Evolutionary conservation across 345 rosid genomes (phyloP), one percentile per base, ranked within the genome.

Genomic region (Raphanus raphanistrum): DNA sequence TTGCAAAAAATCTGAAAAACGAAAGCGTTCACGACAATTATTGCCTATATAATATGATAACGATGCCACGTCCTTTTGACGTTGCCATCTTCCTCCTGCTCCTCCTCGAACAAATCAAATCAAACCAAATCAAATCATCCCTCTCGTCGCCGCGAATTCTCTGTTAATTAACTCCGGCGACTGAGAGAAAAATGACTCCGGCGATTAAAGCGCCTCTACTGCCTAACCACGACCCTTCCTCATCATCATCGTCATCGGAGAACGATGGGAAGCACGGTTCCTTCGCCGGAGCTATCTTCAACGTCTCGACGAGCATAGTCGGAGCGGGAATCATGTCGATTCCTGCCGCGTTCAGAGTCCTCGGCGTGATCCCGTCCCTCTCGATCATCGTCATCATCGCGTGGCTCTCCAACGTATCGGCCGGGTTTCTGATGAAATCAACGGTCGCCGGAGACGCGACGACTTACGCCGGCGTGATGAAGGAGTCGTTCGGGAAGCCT

Each of bases 301-400:
- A 92, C 59, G 91, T 94, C 35, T 86, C 98, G 1, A 94, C 97
- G 0, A 92, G 87, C 80, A 87, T 89, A 10, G 82, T 94, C 35
- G 97, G 98, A 7, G 97, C 97, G 2, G 97, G 97, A 4, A 94
- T 92, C 32, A 94, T 94, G 98, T 88, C 98, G 4, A 86, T 92
- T 48, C 97, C 98, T 0, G 97, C 93, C 8, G 89, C 98, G 2
- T 58, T 89, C 1, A 92, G 85, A 83, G 97, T 94, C 8, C 84
- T 94, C 0, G 98, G 98, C 3, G 86, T 90, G 0, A 69, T 90
- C 17, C 98, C 97, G n/a, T 97, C 97, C 21, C 80, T 94, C 2
- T 62, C 76, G 63, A 67, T 89, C 59, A 90, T 92, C 35, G 50
- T 77, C 52, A 64, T 80, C 26, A 76, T 94, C 6, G 98, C 89